Conservation (phyloP, 2,329 filamentous ascomycete species). For the Calycina marina region DNA sequence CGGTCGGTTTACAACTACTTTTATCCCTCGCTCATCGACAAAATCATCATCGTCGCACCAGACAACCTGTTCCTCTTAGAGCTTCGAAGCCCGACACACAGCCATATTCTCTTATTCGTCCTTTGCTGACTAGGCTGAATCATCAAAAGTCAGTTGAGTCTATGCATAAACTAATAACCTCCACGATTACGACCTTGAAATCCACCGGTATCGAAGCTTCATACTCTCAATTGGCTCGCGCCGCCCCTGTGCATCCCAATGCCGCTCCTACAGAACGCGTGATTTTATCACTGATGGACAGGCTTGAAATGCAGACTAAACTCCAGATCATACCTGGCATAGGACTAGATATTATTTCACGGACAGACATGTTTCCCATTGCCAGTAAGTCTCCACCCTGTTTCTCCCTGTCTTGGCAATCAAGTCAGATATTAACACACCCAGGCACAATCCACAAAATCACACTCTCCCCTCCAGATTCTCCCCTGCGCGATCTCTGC, state of each 20-base stretch:
- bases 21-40: constrained; percentile 67
- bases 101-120: constrained; percentile 42
- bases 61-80: constrained; percentile 38
- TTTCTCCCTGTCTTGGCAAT: neutral
- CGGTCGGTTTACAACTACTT: constrained; percentile 57
- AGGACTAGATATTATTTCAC: constrained; percentile 25
- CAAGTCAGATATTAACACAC: neutral
- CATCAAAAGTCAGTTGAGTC: constrained; percentile 16
- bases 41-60: constrained; percentile 54
- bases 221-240: constrained; percentile 11
- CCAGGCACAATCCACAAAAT: constrained; percentile 6
- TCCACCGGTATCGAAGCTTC: constrained; percentile 16
- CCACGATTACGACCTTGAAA: constrained; percentile 14
- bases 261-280: constrained; percentile 24
- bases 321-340: constrained; percentile 22
- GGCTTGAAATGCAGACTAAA: constrained; percentile 28
- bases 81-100: constrained; percentile 34
- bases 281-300: constrained; percentile 26
- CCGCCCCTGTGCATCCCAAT: constrained; percentile 10
- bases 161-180: constrained; percentile 11
- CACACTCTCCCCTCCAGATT: constrained; percentile 9
- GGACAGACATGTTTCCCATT: constrained; percentile 9
- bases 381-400: neutral
- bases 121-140: constrained; percentile 27
- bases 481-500: constrained; percentile 8